Conservation (phyloP, 495 filamentous ascomycete genomes). For the Symbiotaphrina buchneri region DNA sequence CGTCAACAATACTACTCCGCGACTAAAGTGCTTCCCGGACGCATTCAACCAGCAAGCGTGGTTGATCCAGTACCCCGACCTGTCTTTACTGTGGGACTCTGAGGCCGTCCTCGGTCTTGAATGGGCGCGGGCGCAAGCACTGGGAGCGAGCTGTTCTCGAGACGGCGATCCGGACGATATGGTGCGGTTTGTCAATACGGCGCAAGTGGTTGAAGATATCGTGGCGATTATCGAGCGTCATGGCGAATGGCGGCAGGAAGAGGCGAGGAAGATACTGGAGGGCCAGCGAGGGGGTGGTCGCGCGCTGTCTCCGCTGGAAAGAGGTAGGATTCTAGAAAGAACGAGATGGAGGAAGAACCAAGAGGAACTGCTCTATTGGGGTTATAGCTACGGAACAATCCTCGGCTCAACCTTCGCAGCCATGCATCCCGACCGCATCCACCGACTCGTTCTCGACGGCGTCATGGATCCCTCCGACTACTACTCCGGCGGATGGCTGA, state of each 20-base stretch:
- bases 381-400: conserved; percentile 46
- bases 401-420: conserved; percentile 28
- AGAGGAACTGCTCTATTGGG: conserved; percentile 34
- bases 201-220: conserved; percentile 2
- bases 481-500: conserved; percentile 17
- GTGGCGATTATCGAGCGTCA: conserved; percentile 3
- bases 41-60: conserved; percentile 4
- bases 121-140: not conserved
- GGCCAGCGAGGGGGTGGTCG: not conserved
- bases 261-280: not conserved
- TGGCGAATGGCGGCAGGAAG: not conserved
- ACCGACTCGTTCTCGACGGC: conserved; percentile 6
- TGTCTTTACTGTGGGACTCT: not conserved
- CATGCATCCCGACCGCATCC: conserved; percentile 6
- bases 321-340: not conserved
- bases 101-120: not conserved
- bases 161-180: not conserved
- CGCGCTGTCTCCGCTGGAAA: not conserved
- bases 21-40: conserved; percentile 12
- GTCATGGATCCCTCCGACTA: conserved; percentile 10
- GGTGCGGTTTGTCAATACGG: conserved; percentile 3
- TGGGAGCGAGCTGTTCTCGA: not conserved
- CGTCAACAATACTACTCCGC: conserved; percentile 12
- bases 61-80: not conserved
- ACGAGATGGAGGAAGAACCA: conserved; percentile 12